phyloP scores from a whole-genome alignment of 176 grass and related monocot species.

The Oryza meridionalis region DNA sequence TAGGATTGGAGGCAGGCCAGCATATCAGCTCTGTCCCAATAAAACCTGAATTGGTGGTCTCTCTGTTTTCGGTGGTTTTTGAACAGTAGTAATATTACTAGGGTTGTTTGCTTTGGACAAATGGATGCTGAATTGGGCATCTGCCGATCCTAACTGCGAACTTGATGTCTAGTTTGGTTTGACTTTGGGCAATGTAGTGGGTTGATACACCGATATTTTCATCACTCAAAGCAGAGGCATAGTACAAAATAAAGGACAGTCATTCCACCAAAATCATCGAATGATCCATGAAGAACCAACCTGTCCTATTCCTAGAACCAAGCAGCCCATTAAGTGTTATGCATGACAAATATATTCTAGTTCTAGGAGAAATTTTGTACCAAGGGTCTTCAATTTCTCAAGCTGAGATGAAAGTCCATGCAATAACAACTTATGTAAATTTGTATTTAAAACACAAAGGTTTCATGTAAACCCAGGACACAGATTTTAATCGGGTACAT shows the following conservation, averaged over 20 bases:
- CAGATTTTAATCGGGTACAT: background rate
- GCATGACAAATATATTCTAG: background rate
- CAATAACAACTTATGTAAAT: background rate
- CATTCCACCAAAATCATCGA: background rate
- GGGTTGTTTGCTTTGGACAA: background rate
- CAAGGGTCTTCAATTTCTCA: slow-evolving; percentile 2
- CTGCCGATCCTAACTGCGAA: background rate
- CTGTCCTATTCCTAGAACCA: background rate
- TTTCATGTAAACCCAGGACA: slow-evolving; percentile 11
- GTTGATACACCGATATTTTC: background rate
- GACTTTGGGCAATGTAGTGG: background rate
- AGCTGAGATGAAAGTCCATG: background rate
- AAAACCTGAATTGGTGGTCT: background rate
- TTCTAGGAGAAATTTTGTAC: background rate
- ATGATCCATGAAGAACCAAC: background rate
- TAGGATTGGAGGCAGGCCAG: background rate
- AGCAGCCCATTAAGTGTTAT: background rate
- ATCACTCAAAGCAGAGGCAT: background rate
- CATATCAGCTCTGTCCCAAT: background rate
- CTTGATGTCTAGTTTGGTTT: background rate
- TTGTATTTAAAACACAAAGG: background rate
- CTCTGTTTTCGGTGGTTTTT: background rate
- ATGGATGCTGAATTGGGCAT: background rate
- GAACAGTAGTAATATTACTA: background rate
- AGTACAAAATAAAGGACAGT: background rate